These are phyloP conservation scores for Aquilaria sinensis DNA, from an alignment of 345 rosid species.

Conservation along the genomic window DNA sequence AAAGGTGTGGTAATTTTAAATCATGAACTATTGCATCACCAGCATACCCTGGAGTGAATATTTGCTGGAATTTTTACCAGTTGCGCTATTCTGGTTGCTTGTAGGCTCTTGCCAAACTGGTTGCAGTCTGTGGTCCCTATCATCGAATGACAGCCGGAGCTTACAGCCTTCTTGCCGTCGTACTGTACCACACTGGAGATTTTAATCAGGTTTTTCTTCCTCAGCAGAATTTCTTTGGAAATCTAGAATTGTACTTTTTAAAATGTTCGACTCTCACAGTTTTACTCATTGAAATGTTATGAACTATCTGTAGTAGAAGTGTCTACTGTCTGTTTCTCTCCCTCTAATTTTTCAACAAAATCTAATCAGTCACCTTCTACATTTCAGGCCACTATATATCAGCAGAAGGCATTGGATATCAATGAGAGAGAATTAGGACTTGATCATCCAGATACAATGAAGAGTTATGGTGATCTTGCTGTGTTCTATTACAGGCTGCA, in stretches of 20 bases:
- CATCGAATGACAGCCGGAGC: constrained; percentile 99
- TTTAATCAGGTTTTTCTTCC: constrained; percentile 77
- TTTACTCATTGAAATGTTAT: neutral
- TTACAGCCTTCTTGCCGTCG: constrained; percentile 98
- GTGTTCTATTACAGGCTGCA: constrained; percentile 99
- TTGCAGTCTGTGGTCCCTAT: constrained; percentile 97
- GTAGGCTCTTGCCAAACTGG: constrained; percentile 96
- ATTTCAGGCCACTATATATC: constrained; percentile 91
- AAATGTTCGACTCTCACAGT: too few species aligned
- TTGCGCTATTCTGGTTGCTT: constrained; percentile 17
- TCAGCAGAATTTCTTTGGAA: neutral
- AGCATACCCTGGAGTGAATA: neutral
- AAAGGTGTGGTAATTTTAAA: constrained; percentile 43
- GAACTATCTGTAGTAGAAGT: neutral
- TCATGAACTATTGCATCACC: constrained; percentile 11
- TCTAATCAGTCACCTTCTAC: constrained; percentile 17
- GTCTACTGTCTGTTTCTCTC: neutral
- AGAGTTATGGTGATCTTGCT: constrained; percentile 99
- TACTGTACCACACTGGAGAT: constrained; percentile 97
- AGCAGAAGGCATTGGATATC: constrained; percentile 98
- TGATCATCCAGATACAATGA: constrained; percentile 99
- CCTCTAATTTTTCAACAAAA: constrained; percentile 16
- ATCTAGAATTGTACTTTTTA: constrained; percentile 2
- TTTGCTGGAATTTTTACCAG: neutral
- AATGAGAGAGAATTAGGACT: constrained; percentile 98